A percentile compares a stretch with the other conserved stretches of the same genome.
These are phyloP conservation scores for Thermochaetoides dissita DNA, from an alignment of 2,329 filamentous ascomycete genomes.

Conservation along the genomic window DNA sequence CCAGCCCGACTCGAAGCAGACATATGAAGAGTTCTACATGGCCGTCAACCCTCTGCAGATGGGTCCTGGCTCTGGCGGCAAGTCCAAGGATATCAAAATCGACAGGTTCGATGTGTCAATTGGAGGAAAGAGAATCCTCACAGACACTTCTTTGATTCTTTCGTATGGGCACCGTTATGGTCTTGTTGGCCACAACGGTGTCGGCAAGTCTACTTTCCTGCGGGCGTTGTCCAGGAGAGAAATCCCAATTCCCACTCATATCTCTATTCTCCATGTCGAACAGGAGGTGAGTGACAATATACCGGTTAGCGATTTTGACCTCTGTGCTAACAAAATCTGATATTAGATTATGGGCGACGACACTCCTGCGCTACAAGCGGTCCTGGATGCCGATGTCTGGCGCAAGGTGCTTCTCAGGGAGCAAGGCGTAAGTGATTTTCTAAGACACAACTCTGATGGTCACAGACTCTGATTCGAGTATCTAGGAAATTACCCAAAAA, in stretches of 20 bases:
- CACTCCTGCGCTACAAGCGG: conserved; percentile 84
- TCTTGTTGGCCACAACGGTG: conserved; percentile 98
- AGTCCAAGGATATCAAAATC: conserved; percentile 98
- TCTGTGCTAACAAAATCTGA: too few relatives aligned
- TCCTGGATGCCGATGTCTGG: conserved; percentile 96
- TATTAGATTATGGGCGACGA: conserved; percentile 83
- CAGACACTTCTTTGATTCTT: conserved; percentile 78
- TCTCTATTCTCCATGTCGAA: conserved; percentile 96
- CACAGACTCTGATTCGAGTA: neutral
- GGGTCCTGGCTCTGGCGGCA: conserved; percentile 51
- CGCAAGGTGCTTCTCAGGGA: conserved; percentile 86
- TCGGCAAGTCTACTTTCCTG: conserved; percentile 90
- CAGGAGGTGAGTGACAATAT: conserved; percentile 55
- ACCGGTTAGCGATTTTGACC: too few relatives aligned
- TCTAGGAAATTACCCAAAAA: conserved; percentile 61
- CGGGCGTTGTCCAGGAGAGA: conserved; percentile 86
- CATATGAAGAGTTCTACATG: conserved; percentile 99
- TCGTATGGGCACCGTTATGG: conserved; percentile 90
- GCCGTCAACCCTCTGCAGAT: conserved; percentile 92
- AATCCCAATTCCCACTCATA: conserved; percentile 86
- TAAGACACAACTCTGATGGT: too few relatives aligned
- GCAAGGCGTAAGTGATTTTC: conserved; percentile 49
- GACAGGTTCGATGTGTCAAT: conserved; percentile 94
- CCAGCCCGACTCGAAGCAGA: conserved; percentile 67
- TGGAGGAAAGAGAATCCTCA: conserved; percentile 73